Conservation (phyloP, 202 grass and related monocot genomes). For the Panicum hallii region DNA sequence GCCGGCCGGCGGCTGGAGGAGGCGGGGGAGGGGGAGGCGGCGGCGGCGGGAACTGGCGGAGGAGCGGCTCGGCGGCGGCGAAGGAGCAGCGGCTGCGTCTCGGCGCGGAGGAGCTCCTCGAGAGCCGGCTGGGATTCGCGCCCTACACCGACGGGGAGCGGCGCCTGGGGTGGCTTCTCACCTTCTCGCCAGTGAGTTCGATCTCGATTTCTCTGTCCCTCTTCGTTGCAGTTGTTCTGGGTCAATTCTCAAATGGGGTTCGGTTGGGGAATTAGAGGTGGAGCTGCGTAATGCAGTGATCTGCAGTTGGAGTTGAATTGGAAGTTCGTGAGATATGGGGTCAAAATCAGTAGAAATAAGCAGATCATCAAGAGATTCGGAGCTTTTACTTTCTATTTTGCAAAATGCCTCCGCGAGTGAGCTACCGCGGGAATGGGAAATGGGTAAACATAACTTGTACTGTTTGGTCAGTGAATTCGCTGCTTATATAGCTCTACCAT, state of each 20-base stretch:
- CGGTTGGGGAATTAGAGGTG: background rate
- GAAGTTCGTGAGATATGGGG: conserved; percentile 16
- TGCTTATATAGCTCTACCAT: background rate
- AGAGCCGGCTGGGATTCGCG: conserved; percentile 84
- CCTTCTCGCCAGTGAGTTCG: conserved; percentile 73
- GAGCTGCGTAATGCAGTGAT: background rate
- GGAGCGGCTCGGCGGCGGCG: conserved; percentile 50
- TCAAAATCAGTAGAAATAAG: conserved; percentile 5
- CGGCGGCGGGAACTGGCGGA: conserved; percentile 40
- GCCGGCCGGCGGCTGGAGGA: conserved; percentile 41
- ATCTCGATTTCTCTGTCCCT: conserved; percentile 3
- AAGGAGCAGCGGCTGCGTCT: conserved; percentile 78
- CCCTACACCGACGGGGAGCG: conserved; percentile 72
- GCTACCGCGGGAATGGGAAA: background rate
- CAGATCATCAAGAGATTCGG: background rate
- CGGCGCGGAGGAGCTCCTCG: conserved; percentile 84
- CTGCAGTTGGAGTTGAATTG: conserved; percentile 10
- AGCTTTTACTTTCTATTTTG: conserved; percentile 12
- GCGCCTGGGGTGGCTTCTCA: conserved; percentile 93
- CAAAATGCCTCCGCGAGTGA: background rate
- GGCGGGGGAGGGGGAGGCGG: conserved; percentile 30
- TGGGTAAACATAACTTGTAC: background rate
- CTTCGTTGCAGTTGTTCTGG: background rate
- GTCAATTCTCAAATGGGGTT: background rate
- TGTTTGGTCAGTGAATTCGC: conserved; percentile 5